Evolutionary conservation across 208 protist genomes (phyloP).

Genomic region (Crithidia fasciculata): DNA sequence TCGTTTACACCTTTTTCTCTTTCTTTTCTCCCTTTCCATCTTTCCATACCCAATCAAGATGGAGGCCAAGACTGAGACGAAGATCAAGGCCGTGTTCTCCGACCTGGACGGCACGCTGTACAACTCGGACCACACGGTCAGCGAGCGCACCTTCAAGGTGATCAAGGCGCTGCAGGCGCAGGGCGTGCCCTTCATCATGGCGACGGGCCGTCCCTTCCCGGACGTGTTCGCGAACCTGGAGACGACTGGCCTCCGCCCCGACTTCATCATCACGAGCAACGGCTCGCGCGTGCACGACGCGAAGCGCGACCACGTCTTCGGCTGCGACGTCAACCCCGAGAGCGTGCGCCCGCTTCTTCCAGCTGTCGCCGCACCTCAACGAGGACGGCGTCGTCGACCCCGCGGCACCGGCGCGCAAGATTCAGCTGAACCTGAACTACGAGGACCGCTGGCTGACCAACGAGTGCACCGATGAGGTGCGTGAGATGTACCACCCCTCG

Average conservation of each 20-base stretch:
- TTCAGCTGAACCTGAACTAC: constrained; percentile 59
- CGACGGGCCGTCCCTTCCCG: constrained; percentile 66
- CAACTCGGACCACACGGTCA: constrained; percentile 40
- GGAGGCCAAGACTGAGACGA: no score
- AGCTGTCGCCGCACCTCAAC: constrained; percentile 28
- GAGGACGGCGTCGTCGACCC: constrained; percentile 27
- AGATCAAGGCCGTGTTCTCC: constrained; percentile 28
- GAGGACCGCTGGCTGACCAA: constrained; percentile 62
- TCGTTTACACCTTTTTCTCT: no score
- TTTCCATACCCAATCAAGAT: neutral
- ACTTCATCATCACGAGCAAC: constrained; percentile 83
- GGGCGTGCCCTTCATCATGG: constrained; percentile 53
- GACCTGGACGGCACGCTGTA: constrained; percentile 82
- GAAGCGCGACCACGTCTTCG: constrained; percentile 38
- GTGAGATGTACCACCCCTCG: constrained; percentile 40
- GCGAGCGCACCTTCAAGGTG: constrained; percentile 35
- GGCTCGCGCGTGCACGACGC: constrained; percentile 63
- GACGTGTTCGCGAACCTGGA: constrained; percentile 72
- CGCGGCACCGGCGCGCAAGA: constrained; percentile 8
- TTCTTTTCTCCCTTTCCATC: no score
- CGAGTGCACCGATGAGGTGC: constrained; percentile 33
- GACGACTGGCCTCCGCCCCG: constrained; percentile 43
- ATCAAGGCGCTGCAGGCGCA: constrained; percentile 34
- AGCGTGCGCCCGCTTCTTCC: constrained; percentile 59
- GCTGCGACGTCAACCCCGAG: constrained; percentile 45